These are phyloP conservation scores for Heteromeles arbutifolia DNA, from an alignment of 306 rosid genomes.

Conservation along the genomic window DNA sequence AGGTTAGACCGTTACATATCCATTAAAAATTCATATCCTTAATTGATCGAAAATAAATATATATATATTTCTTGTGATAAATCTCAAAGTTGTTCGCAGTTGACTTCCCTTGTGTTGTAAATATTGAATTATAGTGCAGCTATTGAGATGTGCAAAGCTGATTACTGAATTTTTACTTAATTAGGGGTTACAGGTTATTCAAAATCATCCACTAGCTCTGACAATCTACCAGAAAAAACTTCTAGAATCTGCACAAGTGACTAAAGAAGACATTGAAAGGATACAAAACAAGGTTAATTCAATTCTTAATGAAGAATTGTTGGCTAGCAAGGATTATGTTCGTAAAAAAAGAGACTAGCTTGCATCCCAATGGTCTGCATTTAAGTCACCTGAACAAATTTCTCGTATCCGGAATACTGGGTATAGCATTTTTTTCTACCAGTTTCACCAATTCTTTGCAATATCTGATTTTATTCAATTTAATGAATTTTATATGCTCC, in stretches of 20 bases:
- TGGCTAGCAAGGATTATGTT: conserved; percentile 85
- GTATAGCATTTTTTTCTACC: conserved; percentile 31
- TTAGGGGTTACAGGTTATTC: conserved; percentile 49
- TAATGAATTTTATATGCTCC: conserved; percentile 6
- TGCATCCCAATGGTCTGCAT: conserved; percentile 90
- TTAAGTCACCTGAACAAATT: conserved; percentile 93
- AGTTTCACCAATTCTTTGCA: conserved; percentile 1
- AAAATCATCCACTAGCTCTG: conserved; percentile 78
- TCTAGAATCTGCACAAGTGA: conserved; percentile 65
- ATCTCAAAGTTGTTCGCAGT: not conserved
- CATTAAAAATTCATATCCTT: conserved; percentile 3
- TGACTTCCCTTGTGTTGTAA: not conserved
- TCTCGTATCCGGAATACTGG: conserved; percentile 91
- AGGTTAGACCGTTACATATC: conserved; percentile 45
- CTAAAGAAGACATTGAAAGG: conserved; percentile 53
- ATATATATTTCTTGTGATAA: not conserved
- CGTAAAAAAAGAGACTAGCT: conserved; percentile 96
- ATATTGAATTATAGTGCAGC: too few relatives aligned
- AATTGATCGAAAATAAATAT: not conserved
- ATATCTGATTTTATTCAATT: not conserved
- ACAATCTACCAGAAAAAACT: conserved; percentile 79
- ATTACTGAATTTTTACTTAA: conserved; percentile 12
- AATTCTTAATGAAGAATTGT: conserved; percentile 83
- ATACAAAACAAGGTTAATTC: conserved; percentile 64
- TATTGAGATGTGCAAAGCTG: conserved; percentile 9